A percentile compares a stretch with the other conserved stretches of the same genome.
These are phyloP conservation scores for Lichina pygmaea DNA, from an alignment of 495 filamentous ascomycete genomes.

Conservation along the genomic window DNA sequence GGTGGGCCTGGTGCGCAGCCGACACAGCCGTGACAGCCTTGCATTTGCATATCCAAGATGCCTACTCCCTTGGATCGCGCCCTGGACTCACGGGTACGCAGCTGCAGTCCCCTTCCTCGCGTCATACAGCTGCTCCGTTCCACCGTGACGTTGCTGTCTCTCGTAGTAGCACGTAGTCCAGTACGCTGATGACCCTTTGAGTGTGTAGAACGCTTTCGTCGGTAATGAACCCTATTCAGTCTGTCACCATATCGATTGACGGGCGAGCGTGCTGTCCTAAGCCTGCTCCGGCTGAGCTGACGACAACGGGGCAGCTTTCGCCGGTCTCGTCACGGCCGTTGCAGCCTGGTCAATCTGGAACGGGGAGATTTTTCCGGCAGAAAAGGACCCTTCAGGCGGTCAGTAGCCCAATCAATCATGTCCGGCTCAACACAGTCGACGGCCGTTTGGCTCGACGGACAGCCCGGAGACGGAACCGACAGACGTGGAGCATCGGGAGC, in stretches of 20 bases:
- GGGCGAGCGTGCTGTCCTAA: too few species aligned
- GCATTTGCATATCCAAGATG: slow-evolving; percentile 4
- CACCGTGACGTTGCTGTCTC: too few species aligned
- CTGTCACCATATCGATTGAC: background rate
- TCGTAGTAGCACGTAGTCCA: background rate
- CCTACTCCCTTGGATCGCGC: slow-evolving; percentile 11
- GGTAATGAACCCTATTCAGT: slow-evolving; percentile 14
- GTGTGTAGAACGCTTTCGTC: slow-evolving; percentile 19
- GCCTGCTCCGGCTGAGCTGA: too few species aligned
- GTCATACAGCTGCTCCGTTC: too few species aligned
- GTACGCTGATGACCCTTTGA: too few species aligned
- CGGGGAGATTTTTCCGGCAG: slow-evolving; percentile 45
- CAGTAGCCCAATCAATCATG: background rate
- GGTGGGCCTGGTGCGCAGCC: too few species aligned
- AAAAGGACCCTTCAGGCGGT: slow-evolving; percentile 53
- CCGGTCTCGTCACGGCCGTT: slow-evolving; percentile 59
- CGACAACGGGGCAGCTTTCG: slow-evolving; percentile 25
- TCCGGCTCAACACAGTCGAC: slow-evolving; percentile 1
- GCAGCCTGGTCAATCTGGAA: slow-evolving; percentile 70
- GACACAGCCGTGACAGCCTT: too few species aligned
- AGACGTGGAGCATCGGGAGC: background rate
- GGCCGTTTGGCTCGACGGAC: background rate
- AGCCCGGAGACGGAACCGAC: background rate
- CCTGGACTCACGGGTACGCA: slow-evolving; percentile 1
- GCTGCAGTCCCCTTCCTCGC: too few species aligned